phyloP scores from a whole-genome alignment of 306 rosid genomes.

The Malus asiatica region DNA sequence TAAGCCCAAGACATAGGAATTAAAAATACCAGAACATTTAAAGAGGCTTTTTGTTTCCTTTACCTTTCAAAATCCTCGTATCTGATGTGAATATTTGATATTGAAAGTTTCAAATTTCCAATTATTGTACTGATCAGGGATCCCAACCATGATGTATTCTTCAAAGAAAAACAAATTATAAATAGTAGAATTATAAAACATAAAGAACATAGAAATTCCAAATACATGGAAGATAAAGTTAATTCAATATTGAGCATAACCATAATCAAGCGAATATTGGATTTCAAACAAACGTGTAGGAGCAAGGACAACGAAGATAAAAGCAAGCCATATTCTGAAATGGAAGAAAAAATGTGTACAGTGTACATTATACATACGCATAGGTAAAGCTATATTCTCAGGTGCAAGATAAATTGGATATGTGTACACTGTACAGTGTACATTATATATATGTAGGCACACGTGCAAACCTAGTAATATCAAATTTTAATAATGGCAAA shows the following conservation, averaged over 20 bases:
- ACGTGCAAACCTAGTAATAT: neutral
- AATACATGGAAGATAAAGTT: neutral
- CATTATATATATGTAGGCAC: neutral
- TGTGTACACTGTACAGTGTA: neutral
- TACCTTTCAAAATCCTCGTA: conserved; percentile 94
- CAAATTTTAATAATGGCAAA: neutral
- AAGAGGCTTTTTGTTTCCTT: neutral
- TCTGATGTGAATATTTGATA: conserved; percentile 92
- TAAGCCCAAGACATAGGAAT: conserved; percentile 11
- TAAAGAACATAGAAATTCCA: neutral
- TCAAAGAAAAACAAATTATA: conserved; percentile 6
- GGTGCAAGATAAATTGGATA: neutral
- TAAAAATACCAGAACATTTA: neutral
- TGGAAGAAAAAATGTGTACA: neutral
- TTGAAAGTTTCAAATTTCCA: conserved; percentile 92
- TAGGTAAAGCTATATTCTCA: neutral
- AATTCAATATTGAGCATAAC: neutral
- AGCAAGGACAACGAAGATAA: neutral
- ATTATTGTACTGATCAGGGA: conserved; percentile 84
- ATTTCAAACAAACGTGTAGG: neutral
- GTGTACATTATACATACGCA: neutral
- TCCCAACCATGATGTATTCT: conserved; percentile 97
- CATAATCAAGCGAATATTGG: neutral
- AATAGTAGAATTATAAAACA: neutral
- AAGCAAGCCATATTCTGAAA: neutral